Evolutionary conservation across 208 protist genomes (phyloP).

Genomic region (Acanthamoeba castellanii): DNA sequence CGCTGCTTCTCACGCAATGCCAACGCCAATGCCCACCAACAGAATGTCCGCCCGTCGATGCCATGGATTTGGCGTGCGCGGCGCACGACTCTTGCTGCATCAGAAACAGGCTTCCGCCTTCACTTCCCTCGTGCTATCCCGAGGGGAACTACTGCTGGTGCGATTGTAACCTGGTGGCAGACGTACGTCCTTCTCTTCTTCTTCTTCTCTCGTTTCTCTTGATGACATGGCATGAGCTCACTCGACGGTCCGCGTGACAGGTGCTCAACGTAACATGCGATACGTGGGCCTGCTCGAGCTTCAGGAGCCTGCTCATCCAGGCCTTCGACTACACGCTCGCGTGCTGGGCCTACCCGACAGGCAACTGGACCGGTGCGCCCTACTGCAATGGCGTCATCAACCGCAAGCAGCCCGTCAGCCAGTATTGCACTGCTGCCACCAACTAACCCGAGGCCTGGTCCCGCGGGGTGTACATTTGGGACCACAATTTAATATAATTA

Average conservation of each 20-base stretch:
- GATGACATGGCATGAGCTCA: background rate
- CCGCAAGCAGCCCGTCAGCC: slow-evolving; percentile 42
- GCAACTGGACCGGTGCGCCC: slow-evolving; percentile 48
- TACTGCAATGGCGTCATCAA: slow-evolving; percentile 55
- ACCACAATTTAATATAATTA: too few relatives aligned
- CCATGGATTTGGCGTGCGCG: slow-evolving; percentile 55
- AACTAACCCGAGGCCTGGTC: too few relatives aligned
- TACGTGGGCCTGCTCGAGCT: slow-evolving; percentile 48
- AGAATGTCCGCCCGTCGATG: slow-evolving; percentile 44
- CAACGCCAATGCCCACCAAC: background rate
- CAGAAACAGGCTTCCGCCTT: background rate
- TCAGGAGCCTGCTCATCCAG: slow-evolving; percentile 30
- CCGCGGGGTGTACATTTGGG: too few relatives aligned
- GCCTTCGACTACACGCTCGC: slow-evolving; percentile 52
- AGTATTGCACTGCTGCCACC: slow-evolving; percentile 5
- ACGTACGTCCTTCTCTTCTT: background rate
- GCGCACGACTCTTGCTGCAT: slow-evolving; percentile 57
- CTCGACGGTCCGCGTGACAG: background rate
- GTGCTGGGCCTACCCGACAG: slow-evolving; percentile 30
- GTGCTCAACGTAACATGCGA: slow-evolving; percentile 16
- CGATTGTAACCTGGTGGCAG: slow-evolving; percentile 51
- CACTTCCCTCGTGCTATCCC: slow-evolving; percentile 58
- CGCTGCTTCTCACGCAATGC: too few relatives aligned
- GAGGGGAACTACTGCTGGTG: slow-evolving; percentile 74
- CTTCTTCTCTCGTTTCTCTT: background rate